phyloP scores from a whole-genome alignment of 305 asterid species.

The Ilex paraguariensis region DNA sequence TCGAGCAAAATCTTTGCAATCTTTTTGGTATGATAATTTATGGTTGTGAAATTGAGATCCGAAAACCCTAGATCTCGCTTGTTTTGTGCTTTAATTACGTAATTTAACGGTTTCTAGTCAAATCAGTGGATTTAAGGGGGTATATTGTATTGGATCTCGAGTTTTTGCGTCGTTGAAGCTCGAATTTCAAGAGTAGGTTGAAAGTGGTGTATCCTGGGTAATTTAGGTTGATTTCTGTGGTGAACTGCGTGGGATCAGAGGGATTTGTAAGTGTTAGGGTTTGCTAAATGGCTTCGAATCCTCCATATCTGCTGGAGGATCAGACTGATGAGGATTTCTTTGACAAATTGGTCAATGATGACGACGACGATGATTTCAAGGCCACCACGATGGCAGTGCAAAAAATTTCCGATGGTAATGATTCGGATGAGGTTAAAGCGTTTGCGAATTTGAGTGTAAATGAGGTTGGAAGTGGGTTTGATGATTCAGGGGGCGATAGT shows the following conservation, averaged over 20 bases:
- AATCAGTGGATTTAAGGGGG: constrained; percentile 22
- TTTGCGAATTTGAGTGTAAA: constrained; percentile 57
- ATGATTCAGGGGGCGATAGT: constrained; percentile 5
- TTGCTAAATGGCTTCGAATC: constrained; percentile 72
- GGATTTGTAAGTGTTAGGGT: neutral
- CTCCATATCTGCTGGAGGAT: constrained; percentile 94
- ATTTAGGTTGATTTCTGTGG: constrained; percentile 4
- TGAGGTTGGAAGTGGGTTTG: constrained; percentile 21
- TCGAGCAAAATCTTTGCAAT: constrained; percentile 14
- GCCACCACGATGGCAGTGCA: constrained; percentile 18
- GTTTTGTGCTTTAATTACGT: constrained; percentile 13
- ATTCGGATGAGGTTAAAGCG: constrained; percentile 61
- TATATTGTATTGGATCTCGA: constrained; percentile 44
- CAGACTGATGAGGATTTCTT: constrained; percentile 90
- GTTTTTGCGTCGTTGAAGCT: constrained; percentile 21
- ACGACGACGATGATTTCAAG: constrained; percentile 54
- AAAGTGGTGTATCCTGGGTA: neutral
- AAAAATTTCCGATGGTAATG: constrained; percentile 34
- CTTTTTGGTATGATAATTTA: constrained; percentile 8
- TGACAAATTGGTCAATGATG: constrained; percentile 79
- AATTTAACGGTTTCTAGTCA: constrained; percentile 9
- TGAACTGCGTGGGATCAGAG: neutral
- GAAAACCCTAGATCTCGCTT: constrained; percentile 59
- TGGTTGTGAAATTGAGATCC: constrained; percentile 14
- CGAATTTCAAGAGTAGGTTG: constrained; percentile 24